Evolutionary conservation across 352 stramenopile species (phyloP), one percentile per base, ranked within the genome.

Genomic region (Phytophthora chlamydospora): DNA sequence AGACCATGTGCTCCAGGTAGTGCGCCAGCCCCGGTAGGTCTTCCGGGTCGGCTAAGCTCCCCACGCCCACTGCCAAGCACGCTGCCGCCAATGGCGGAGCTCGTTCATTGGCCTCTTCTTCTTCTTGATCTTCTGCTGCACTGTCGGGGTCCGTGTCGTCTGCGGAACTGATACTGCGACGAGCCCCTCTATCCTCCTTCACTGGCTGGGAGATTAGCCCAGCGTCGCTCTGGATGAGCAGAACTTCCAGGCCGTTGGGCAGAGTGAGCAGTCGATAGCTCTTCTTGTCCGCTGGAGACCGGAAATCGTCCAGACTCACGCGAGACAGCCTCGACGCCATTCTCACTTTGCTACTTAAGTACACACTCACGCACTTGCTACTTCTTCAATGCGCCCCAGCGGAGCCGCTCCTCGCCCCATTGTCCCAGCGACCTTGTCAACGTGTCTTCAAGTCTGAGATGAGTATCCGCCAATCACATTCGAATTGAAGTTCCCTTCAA

Each of bases 1-100:
- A 98, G 2, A 97, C 66, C 92, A 98, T 97, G 76, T 98, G 92
- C 70, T 98, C 90, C 17, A 97, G 72, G 55, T 91, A 96, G 55
- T 97, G 88, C 8, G 86, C 87, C 7, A 91, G 60, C 3, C 85
- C 90, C 12, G 73, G 76, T 11, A 94, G 40, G 8, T 75, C 54
- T 34, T 73, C 36, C 1, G 85, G 80, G 31, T 97, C 86, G 1
- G 68, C 7, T 56, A 90, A 74, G 58, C 77, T 88, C 6, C 82
- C 82, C 1, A 89, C 74, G 27, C 72, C 62, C 9, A 91, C 82
- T 14, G 82, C 68, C 50, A 91, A 47, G 58, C 78, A 88, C 24
- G 76, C 82, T 10, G 70, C 80, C 7, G 80, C 77, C 29, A 73
- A 58, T 59, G 75, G 17, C 35, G 60, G n/a, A 42, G 61, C 43